These are phyloP conservation scores for Tylopilus orsonianus DNA, from an alignment of 1,284 basidiomycete species.

Conservation along the genomic window DNA sequence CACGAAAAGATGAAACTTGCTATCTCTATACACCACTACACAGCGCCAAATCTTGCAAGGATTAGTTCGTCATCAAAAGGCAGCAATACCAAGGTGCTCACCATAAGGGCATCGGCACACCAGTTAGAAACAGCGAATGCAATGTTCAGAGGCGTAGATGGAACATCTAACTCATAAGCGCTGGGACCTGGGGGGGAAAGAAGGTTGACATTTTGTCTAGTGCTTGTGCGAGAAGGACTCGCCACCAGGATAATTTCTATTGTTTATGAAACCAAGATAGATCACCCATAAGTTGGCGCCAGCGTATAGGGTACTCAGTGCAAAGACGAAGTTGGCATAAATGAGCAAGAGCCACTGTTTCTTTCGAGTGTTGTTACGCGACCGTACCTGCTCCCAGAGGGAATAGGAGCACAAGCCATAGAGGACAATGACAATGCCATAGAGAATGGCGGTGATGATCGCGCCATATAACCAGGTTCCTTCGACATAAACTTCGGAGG, in stretches of 20 bases:
- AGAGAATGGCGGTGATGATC: slow-evolving; percentile 29
- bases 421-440: slow-evolving; percentile 32
- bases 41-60: slow-evolving; percentile 36
- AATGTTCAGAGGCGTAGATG: slow-evolving; percentile 28
- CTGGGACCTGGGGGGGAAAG: slow-evolving; percentile 20
- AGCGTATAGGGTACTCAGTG: slow-evolving; percentile 33
- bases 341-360: slow-evolving; percentile 28
- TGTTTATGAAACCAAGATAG: slow-evolving; percentile 36
- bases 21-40: slow-evolving; percentile 36
- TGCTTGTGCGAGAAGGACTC: not conserved
- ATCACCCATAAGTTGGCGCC: slow-evolving; percentile 27
- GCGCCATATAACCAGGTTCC: slow-evolving; percentile 35
- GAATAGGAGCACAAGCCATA: slow-evolving; percentile 30
- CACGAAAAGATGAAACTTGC: slow-evolving; percentile 22
- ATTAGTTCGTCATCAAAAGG: slow-evolving; percentile 1
- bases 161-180: slow-evolving; percentile 23
- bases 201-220: too few relatives aligned
- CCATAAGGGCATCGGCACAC: slow-evolving; percentile 36
- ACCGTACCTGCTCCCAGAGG: slow-evolving; percentile 27
- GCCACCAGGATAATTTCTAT: slow-evolving; percentile 39
- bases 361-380: slow-evolving; percentile 8
- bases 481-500: slow-evolving; percentile 24
- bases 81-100: slow-evolving; percentile 9
- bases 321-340: slow-evolving; percentile 35
- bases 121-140: slow-evolving; percentile 34